Conservation (phyloP, 2,329 filamentous ascomycete species). For the Aspergillus nomiae region DNA sequence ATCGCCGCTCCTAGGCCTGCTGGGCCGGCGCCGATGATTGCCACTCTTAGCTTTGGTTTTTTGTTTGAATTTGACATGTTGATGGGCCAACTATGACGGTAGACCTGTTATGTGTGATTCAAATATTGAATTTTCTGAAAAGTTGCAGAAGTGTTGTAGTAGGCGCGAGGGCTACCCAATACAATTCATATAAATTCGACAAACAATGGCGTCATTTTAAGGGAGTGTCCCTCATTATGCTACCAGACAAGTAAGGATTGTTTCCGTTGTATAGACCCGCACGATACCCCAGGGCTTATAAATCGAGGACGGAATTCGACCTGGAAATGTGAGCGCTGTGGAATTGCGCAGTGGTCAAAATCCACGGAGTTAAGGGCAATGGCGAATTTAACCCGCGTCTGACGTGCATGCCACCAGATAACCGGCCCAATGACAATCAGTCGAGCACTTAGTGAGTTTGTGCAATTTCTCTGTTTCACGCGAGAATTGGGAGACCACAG, state of each 20-base stretch:
- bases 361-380: neutral
- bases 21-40: constrained; percentile 17
- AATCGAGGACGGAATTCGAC: neutral
- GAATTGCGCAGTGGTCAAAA: neutral
- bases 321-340: neutral
- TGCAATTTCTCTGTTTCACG: too few species aligned
- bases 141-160: neutral
- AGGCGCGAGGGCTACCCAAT: too few species aligned
- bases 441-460: too few species aligned
- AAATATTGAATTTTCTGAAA: fast-evolving
- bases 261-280: neutral
- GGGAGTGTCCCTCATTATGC: neutral
- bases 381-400: neutral
- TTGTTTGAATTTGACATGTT: neutral
- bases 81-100: too few species aligned
- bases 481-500: too few species aligned
- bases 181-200: neutral
- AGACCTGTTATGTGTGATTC: neutral
- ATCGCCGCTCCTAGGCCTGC: constrained; percentile 17
- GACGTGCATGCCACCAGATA: neutral
- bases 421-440: neutral
- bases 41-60: constrained; percentile 10
- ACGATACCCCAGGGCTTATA: neutral
- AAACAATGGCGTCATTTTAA: neutral
- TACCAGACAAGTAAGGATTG: neutral